Base-by-base conservation (phyloP, 2,329 filamentous ascomycete genomes). In the Fusarium kyushuense region DNA sequence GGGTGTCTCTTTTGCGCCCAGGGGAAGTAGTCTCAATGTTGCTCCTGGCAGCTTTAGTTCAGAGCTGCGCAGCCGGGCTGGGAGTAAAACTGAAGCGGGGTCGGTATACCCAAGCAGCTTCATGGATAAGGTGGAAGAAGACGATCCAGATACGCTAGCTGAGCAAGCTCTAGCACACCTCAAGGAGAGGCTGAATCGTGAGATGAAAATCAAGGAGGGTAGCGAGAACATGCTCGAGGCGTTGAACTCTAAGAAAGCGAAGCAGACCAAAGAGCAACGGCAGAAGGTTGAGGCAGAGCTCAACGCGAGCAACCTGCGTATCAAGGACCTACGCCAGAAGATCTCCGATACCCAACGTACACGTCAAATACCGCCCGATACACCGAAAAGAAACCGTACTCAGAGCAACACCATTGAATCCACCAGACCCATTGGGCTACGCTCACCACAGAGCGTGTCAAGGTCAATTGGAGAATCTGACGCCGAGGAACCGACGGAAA, bases 171-270 rank as follows among this genome's bases (percentile, higher is more conserved):
- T 97, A 73, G 87, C 89, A 23, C 84, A 88, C 52, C 86, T 97
- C 66, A 90, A 91, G 74, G 94, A 97, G 73, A 88, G 91, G 75
- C 90, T 99, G 68, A 95, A 94, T 71, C 95, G 96, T 75, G 96
- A 99, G 81, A 90, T 94, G 82, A 98, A 98, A 84, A 98, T 99
- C 77, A 97, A 97, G 79, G 92, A 95, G 74, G 96, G 96, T 21
- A 97, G 95, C 59, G 96, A 99, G 83, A 99, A 99, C 77, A 90
- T 99, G 87, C 84, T 99, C 38, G 96, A 99, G 82, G 96, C 96
- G 14, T 82, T 99, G 69, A 93, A 97, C 78, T 87, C 90, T 43
- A 99, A 99, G 80, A 97, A 97, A 79, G 91, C 93, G 45, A 99
- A 98, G 81, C 95, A 98, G 78, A 92, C 92, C 67, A 96, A 94